These are phyloP conservation scores for Vaucheria bursata DNA, from an alignment of 352 stramenopile species.

Conservation along the genomic window DNA sequence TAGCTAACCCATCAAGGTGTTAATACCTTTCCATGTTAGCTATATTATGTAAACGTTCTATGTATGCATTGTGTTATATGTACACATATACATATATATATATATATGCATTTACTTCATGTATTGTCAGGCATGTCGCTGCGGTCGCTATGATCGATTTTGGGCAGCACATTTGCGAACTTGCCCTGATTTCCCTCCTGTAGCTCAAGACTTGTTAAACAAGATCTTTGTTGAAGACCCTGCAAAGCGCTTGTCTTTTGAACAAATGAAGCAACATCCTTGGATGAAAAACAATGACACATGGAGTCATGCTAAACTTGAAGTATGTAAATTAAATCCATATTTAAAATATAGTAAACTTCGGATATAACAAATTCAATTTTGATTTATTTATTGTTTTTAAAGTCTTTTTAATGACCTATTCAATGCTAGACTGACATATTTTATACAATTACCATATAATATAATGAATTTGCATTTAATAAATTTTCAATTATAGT, in stretches of 20 bases:
- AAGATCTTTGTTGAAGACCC: conserved; percentile 46
- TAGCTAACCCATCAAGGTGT: too few species aligned
- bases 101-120: too few species aligned
- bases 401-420: too few species aligned
- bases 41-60: too few species aligned
- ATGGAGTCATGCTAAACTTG: background rate
- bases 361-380: conserved; percentile 19
- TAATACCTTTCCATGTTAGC: too few species aligned
- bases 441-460: conserved; percentile 3
- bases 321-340: background rate
- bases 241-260: conserved; percentile 27
- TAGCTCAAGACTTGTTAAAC: conserved; percentile 45
- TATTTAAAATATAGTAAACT: conserved; percentile 21
- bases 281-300: conserved; percentile 20
- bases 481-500: background rate
- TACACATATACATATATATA: too few species aligned
- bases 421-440: conserved; percentile 11
- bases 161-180: conserved; percentile 47
- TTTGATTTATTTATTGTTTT: conserved; percentile 1
- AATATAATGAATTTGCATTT: background rate
- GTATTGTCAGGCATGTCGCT: conserved; percentile 15
- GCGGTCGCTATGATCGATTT: conserved; percentile 45
- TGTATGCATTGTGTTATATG: too few species aligned
- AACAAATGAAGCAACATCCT: conserved; percentile 37
- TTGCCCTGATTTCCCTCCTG: conserved; percentile 42